phyloP scores from a whole-genome alignment of 805 yeast species.

The Lipomyces sp. region DNA sequence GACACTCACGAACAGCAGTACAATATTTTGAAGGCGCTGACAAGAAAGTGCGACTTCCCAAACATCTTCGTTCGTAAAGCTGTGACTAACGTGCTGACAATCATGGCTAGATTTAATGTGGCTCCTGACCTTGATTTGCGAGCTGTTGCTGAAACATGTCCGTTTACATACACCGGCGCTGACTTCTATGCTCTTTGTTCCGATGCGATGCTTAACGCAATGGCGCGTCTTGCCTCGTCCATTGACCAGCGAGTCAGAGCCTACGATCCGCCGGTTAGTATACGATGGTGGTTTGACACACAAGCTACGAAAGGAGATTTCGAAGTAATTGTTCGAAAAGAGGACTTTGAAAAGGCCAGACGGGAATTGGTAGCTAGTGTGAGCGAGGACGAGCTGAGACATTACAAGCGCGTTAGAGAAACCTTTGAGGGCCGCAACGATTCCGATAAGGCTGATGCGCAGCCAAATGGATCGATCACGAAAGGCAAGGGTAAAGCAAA shows the following conservation, averaged over 20 bases:
- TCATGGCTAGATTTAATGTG: conserved; percentile 48
- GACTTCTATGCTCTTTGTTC: conserved; percentile 96
- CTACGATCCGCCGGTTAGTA: conserved; percentile 61
- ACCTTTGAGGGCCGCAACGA: conserved; percentile 68
- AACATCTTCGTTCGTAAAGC: neutral
- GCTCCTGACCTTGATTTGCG: conserved; percentile 62
- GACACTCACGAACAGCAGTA: conserved; percentile 89
- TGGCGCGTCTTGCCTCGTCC: conserved; percentile 82
- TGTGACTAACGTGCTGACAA: neutral
- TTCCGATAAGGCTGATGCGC: neutral
- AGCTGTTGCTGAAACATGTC: conserved; percentile 68
- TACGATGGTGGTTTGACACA: conserved; percentile 91
- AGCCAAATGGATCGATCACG: neutral
- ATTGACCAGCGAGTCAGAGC: conserved; percentile 67
- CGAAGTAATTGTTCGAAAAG: conserved; percentile 66
- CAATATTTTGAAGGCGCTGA: conserved; percentile 83
- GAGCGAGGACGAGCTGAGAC: conserved; percentile 81
- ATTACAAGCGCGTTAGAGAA: conserved; percentile 76
- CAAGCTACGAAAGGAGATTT: conserved; percentile 70
- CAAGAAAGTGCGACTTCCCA: conserved; percentile 68
- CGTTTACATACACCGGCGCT: conserved; percentile 95
- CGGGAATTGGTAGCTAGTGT: conserved; percentile 79
- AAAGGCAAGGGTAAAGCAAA: conserved; percentile 4
- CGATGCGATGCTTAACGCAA: conserved; percentile 94
- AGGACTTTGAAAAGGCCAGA: conserved; percentile 80